Conservation (phyloP, 768 basidiomycete genomes). For the Tricholoma sp. region DNA sequence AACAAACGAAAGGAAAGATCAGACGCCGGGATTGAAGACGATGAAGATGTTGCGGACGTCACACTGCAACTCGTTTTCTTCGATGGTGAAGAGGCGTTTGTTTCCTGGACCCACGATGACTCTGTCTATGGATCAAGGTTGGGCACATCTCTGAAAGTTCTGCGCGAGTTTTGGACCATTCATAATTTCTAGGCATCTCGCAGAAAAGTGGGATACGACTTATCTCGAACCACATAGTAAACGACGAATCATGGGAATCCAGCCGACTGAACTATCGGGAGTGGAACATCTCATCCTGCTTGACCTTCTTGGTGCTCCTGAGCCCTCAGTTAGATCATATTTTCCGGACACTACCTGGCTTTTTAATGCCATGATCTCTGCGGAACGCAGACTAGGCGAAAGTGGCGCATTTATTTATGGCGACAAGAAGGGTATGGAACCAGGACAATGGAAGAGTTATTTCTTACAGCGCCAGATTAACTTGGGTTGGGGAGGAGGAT, state of each 20-base stretch:
- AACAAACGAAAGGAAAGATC: constrained; percentile 51
- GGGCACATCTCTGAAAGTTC: constrained; percentile 6
- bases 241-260: constrained; percentile 50
- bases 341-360: constrained; percentile 92
- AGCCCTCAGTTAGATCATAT: constrained; percentile 74
- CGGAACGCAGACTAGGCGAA: constrained; percentile 67
- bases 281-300: constrained; percentile 92
- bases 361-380: constrained; percentile 68
- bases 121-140: constrained; percentile 95
- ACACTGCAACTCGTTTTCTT: constrained; percentile 93
- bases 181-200: constrained; percentile 63
- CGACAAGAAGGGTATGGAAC: constrained; percentile 37
- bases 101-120: constrained; percentile 82
- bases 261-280: constrained; percentile 60
- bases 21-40: constrained; percentile 52
- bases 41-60: constrained; percentile 76
- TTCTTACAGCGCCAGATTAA: constrained; percentile 45
- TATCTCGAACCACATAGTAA: constrained; percentile 57
- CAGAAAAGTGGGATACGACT: constrained; percentile 73
- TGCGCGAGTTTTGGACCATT: background rate
- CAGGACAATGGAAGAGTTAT: constrained; percentile 57
- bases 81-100: constrained; percentile 97
- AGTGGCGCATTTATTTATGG: constrained; percentile 55
- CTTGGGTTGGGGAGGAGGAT: constrained; percentile 38
- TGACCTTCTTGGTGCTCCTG: constrained; percentile 80